A percentile compares a stretch with the other conserved stretches of the same genome.
phyloP scores from a whole-genome alignment of 2,329 filamentous ascomycete species.

The Ceratocystis cubensis region DNA sequence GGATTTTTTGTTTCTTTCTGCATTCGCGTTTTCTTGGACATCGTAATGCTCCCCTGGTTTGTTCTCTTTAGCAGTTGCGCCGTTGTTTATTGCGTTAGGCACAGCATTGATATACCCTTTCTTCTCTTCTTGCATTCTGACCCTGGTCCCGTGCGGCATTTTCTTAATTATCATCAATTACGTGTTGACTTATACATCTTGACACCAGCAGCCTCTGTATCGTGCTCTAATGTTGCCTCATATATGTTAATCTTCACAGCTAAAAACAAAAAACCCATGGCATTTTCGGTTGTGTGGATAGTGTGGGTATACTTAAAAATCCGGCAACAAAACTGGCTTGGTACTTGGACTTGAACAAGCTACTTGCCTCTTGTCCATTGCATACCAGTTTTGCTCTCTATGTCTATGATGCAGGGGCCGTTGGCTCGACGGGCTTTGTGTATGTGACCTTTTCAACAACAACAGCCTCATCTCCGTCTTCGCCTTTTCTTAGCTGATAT shows the following conservation, averaged over 20 bases:
- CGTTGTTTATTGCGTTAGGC: not conserved
- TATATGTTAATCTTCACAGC: not conserved
- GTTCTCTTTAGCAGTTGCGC: not conserved
- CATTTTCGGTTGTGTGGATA: slow-evolving; percentile 22
- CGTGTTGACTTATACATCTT: slow-evolving; percentile 22
- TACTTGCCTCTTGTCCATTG: not conserved
- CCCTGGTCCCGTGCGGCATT: not conserved
- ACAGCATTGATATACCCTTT: slow-evolving; percentile 5
- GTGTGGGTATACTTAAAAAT: slow-evolving; percentile 18
- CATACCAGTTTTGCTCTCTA: not conserved
- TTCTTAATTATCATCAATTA: not conserved
- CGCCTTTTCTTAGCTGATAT: slow-evolving; percentile 70
- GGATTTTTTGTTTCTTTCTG: slow-evolving; percentile 12
- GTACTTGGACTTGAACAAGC: slow-evolving; percentile 18
- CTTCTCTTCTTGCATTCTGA: not conserved
- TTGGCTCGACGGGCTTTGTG: slow-evolving; percentile 58
- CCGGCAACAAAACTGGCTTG: slow-evolving; percentile 17
- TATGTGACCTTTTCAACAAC: slow-evolving; percentile 79
- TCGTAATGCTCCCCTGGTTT: slow-evolving; percentile 8
- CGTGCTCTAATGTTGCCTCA: not conserved
- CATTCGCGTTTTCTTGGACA: slow-evolving; percentile 1
- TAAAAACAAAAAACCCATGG: not conserved
- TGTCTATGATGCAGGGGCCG: slow-evolving; percentile 37
- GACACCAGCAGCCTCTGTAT: slow-evolving; percentile 16
- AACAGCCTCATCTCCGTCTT: slow-evolving; percentile 63